Evolutionary conservation across 176 grass and related monocot species (phyloP), one percentile per base, ranked within the genome.

Genomic region (Aegilops bicornis): DNA sequence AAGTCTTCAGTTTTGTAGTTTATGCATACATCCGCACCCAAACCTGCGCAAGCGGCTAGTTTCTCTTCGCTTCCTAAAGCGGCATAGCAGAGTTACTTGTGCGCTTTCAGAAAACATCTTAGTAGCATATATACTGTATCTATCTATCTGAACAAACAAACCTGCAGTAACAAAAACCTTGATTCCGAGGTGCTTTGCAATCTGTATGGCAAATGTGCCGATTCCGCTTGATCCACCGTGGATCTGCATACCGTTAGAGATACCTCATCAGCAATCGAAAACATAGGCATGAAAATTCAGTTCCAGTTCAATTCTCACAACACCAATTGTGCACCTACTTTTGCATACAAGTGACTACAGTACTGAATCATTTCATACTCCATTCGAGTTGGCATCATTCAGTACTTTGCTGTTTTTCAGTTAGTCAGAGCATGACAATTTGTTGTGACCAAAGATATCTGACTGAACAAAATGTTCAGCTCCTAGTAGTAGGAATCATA

Each of bases 1-100:
- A 98, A 98, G 64, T 98, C 96, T 91, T 98, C 88, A 3, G 84
- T 91, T 79, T 94, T 98, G 83, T 98, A 98, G 77, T 98, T 98
- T 73, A 98, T 94, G 84, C 91, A 98, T 36, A 94, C 84, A 86
- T 98, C 88, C 0, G 90, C 96, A 85, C 92, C 96, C 75, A 98
- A 89, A 88, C 56, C 82, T 64, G 92, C 92, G 76, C 96, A 98
- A 5, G 91, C 96, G 40, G 58, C 84, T 36, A 98, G 79, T 83
- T 98, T 98, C 81, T 94, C 96, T 73, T 94, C 71, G 37, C 66
- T 96, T 73, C 96, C 93, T 98, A 59, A 1, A 76, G 43, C 50
- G 0, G 30, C 30, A 31, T 31, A 68, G 13, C 50, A 36, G 13
- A 43, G 40, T 42, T 42, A 42, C 40, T 42, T 42, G 10, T 10